Evolutionary conservation across 768 basidiomycete genomes (phyloP).

Genomic region (Tulasnella sp.): DNA sequence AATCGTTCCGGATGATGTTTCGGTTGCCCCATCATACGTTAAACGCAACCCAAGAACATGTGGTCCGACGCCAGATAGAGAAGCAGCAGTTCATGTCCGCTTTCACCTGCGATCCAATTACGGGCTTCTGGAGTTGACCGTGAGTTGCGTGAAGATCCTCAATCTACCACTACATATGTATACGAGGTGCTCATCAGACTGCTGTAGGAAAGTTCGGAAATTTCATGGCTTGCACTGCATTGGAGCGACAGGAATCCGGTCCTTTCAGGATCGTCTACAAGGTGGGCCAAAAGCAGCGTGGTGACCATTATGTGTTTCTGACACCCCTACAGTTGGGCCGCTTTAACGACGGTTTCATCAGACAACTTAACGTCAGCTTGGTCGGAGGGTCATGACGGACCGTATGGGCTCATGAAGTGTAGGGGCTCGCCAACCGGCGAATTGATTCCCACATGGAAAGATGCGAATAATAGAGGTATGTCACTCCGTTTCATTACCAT

Average conservation of each 20-base stretch:
- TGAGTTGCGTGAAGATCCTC: background rate
- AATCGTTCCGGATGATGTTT: background rate
- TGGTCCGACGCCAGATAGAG: background rate
- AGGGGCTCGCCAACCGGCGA: background rate
- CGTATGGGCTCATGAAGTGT: background rate
- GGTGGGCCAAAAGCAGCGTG: no score
- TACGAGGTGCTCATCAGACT: no score
- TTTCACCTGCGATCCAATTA: background rate
- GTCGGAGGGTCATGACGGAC: background rate
- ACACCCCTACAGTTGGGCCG: background rate
- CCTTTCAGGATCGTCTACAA: no score
- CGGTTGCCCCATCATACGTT: background rate
- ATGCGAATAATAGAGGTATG: background rate
- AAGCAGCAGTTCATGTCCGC: background rate
- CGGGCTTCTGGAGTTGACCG: background rate
- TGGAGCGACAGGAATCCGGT: background rate
- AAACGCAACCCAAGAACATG: background rate
- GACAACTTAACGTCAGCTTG: background rate
- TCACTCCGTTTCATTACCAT: no score
- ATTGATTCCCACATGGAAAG: background rate
- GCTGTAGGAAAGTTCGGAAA: background rate
- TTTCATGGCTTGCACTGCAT: background rate
- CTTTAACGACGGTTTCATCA: background rate
- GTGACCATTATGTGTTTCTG: no score
- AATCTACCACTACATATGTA: background rate